Conservation (phyloP, 257 asterid species). For the Gardenia jasminoides region DNA sequence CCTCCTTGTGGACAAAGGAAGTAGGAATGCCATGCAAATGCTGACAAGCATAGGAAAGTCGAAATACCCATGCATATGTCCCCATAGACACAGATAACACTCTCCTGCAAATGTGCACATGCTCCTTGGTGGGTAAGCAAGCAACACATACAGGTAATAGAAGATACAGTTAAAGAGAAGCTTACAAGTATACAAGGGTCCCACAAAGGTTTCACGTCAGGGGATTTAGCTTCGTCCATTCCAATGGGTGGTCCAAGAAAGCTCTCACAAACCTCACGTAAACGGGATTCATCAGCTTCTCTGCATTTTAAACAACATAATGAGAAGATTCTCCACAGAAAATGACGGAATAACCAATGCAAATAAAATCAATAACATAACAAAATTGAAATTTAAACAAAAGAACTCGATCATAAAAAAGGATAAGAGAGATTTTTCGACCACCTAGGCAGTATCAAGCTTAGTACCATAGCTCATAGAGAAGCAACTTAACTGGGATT, state of each 20-base stretch:
- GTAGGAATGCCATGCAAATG: background rate
- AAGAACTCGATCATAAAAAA: background rate
- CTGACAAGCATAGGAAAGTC: background rate
- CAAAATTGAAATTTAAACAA: background rate
- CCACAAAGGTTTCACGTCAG: slow-evolving; percentile 58
- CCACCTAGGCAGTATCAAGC: background rate
- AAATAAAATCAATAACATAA: background rate
- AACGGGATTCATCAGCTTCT: slow-evolving; percentile 87
- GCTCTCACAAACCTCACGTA: slow-evolving; percentile 93
- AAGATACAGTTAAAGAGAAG: slow-evolving; percentile 18
- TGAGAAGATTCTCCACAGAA: background rate
- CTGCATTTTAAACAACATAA: slow-evolving; percentile 41
- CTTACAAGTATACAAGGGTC: slow-evolving; percentile 80
- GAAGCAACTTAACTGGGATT: background rate
- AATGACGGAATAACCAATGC: background rate
- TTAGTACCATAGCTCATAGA: background rate
- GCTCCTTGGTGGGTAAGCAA: background rate
- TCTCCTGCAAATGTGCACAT: background rate
- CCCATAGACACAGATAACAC: background rate
- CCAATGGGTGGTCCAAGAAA: slow-evolving; percentile 98
- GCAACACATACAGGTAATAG: background rate
- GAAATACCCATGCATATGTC: background rate
- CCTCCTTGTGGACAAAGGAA: background rate
- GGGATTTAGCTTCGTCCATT: slow-evolving; percentile 52
- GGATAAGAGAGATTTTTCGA: background rate